A percentile compares a stretch with the other conserved stretches of the same genome.
Evolutionary conservation across 495 filamentous ascomycete species (phyloP).

Genomic region (Trichoderma parareesei): DNA sequence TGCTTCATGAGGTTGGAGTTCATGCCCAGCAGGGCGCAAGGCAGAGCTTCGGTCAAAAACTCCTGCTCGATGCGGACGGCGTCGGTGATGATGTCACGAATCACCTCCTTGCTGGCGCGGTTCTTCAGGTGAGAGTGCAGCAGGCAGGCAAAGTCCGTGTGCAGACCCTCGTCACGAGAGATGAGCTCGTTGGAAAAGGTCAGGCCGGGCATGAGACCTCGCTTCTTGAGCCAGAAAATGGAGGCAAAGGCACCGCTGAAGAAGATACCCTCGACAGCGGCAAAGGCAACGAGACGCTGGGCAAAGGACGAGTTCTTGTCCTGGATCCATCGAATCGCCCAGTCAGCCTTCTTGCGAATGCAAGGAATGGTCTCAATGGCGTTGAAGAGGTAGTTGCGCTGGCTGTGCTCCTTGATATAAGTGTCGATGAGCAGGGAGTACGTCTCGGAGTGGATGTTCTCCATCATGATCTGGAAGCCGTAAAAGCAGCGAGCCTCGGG

Average conservation of each 20-base stretch:
- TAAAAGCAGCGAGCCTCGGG: conserved; percentile 99
- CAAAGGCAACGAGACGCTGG: conserved; percentile 92
- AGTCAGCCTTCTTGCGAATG: conserved; percentile 96
- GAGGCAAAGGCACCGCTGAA: conserved; percentile 98
- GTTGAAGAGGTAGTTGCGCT: conserved; percentile 92
- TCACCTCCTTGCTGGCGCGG: conserved; percentile 70
- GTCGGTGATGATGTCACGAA: conserved; percentile 85
- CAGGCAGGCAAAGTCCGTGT: conserved; percentile 97
- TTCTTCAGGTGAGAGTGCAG: conserved; percentile 92
- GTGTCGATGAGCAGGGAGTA: conserved; percentile 99
- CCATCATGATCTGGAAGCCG: conserved; percentile 99
- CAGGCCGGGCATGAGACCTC: conserved; percentile 94
- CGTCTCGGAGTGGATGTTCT: conserved; percentile 99
- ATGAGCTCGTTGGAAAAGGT: conserved; percentile 99
- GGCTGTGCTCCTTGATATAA: conserved; percentile 97
- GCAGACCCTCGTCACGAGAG: conserved; percentile 97
- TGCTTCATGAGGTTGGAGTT: conserved; percentile 96
- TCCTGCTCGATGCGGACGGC: conserved; percentile 94
- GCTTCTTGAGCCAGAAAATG: conserved; percentile 99
- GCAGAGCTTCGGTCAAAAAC: conserved; percentile 93
- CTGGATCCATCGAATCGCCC: conserved; percentile 90
- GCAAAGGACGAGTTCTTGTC: conserved; percentile 91
- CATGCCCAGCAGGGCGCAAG: conserved; percentile 90
- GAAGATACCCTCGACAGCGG: conserved; percentile 98
- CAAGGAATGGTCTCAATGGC: conserved; percentile 97